Base-by-base conservation (phyloP, 805 yeast species). In the Metschnikowia reukaufii region DNA sequence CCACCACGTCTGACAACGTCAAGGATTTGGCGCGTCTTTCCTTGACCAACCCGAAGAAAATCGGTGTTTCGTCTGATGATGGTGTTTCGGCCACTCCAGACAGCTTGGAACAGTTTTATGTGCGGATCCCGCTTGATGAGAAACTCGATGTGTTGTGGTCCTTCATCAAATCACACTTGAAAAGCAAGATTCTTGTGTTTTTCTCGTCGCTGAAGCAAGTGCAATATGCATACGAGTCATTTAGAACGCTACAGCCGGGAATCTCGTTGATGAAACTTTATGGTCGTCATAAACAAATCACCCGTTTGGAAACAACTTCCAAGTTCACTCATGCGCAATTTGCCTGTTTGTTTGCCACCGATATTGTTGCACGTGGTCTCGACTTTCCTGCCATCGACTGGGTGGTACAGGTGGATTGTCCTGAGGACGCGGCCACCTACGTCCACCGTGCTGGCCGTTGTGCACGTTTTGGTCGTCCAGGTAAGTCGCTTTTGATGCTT, bases 361-460 rank as follows among this genome's bases (percentile, higher is more conserved):
- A 89, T 67, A 84, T 89, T 37, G 96, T 88, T 10, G 96, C 97
- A 1, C 74, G 97, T 63, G 97, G 97, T 15, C 78, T 89, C 34
- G 97, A 89, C 64, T 88, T 90, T 66, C 96, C 97, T 0, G 87
- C 91, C 5, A 87, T 89, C 41, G 95, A 90, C 61, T 89, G 97
- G 97, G 96, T 89, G n/a, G 73, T 89, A 7, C 97, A 89, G 64
- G 76, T 88, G 0, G 97, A 89, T 62, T 87, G 95, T 58, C 96
- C 97, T 0, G 97, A 89, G 62, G 96, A 88, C 64, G 77, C 82
- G 2, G 88, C 90, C 25, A 90, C 97, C 0, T 89, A 90, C 65
- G 87, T 89, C 44, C 97, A 89, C 58, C 74, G 97, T 60, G 97
- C 87, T 8, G 97, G 97, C 2, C 79, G 97, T 63, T 82, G 86